Evolutionary conservation across 345 rosid species (phyloP), one percentile per base, ranked within the genome.

Genomic region (Durio zibethinus): DNA sequence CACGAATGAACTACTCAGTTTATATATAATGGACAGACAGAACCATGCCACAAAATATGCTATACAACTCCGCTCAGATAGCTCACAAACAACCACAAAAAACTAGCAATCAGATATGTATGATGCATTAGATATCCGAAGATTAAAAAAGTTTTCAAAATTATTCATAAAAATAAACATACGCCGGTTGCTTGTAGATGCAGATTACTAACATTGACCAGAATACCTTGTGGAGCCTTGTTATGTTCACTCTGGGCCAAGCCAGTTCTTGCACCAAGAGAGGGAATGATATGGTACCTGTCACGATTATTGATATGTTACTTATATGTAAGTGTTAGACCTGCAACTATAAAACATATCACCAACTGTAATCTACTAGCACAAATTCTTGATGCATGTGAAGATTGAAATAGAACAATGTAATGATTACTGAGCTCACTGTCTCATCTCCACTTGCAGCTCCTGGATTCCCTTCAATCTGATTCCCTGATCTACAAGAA

Each of bases 251-350:
- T 82, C 80, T 87, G 64, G 90, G 84, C 72, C 99, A 42, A 95
- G 94, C 99, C 98, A 95, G 83, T 85, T 89, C 89, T 95, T 95
- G 87, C 99, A 95, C 86, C 92, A 90, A 79, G 99, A 92, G 72
- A 95, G 93, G 80, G 99, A 95, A 86, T 92, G 88, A 79, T 95
- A 95, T 1, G 99, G 90, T 63, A 93, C 99, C 99, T 92, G 87
- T 45, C 77, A 75, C 56, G 57, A 40, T 68, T 65, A 60, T 65
- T 3, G 15, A 27, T 20, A 76, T 23, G 60, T 66, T 75, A 33
- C 36, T 1, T 33, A 33, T 33, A 69, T 38, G 66, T 45, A 16
- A 65, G 76, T 61, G 48, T 70, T 60, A 43, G 61, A 38, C 12
- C 65, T 31, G 56, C 56, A 75, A 67, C 50, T 35, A 78, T 10